Evolutionary conservation across 306 rosid species (phyloP).

Genomic region (Quercus aquifolioides): DNA sequence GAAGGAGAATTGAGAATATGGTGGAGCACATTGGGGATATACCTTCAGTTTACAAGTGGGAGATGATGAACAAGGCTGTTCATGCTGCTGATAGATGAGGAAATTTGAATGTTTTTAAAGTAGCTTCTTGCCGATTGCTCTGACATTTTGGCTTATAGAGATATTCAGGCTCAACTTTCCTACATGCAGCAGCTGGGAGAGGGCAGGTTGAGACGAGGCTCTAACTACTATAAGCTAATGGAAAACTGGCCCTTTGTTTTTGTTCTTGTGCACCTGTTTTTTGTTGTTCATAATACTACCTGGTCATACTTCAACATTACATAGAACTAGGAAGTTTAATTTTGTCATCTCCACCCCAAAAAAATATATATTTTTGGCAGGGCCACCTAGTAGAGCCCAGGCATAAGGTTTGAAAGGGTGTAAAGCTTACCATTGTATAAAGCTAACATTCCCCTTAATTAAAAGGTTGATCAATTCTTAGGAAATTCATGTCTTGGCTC

Average conservation of each 20-base stretch:
- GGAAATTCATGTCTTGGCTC: too few species aligned
- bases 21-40: conserved; percentile 63
- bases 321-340: not conserved
- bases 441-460: too few species aligned
- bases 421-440: too few species aligned
- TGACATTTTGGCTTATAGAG: conserved; percentile 80
- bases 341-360: not conserved
- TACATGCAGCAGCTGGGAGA: conserved; percentile 92
- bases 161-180: conserved; percentile 64
- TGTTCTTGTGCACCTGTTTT: not conserved
- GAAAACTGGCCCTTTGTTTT: not conserved
- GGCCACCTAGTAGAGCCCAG: too few species aligned
- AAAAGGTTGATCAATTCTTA: too few species aligned
- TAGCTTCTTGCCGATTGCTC: conserved; percentile 65
- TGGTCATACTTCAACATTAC: not conserved
- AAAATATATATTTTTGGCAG: too few species aligned
- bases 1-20: conserved; percentile 28
- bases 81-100: conserved; percentile 96
- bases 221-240: not conserved
- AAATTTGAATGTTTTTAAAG: too few species aligned
- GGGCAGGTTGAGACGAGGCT: conserved; percentile 78
- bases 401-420: too few species aligned
- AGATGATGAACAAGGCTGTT: conserved; percentile 78
- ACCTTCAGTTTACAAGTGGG: conserved; percentile 76
- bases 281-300: not conserved